Conservation (phyloP, 2,329 filamentous ascomycete genomes). For the Phoma herbarum region DNA sequence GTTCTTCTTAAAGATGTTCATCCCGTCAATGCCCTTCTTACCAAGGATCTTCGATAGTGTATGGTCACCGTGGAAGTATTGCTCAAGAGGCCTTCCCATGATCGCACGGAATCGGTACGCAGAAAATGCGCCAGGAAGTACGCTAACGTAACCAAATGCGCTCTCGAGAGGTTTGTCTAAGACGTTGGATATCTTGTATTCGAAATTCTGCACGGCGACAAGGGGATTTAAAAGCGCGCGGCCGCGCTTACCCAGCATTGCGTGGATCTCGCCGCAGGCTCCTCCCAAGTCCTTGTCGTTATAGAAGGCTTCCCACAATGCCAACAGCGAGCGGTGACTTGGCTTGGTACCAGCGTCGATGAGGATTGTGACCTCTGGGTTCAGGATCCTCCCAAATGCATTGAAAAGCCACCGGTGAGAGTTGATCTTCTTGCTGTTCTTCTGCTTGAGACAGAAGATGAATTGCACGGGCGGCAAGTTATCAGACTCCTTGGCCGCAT, state of each 20-base stretch:
- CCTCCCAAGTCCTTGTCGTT: background rate
- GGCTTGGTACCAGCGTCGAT: background rate
- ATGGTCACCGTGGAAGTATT: background rate
- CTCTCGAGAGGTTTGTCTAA: background rate
- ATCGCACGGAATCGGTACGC: background rate
- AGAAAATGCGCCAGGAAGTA: background rate
- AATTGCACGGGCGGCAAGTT: background rate
- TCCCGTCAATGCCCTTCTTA: slow-evolving; percentile 98
- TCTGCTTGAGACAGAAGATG: background rate
- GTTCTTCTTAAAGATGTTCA: slow-evolving; percentile 99
- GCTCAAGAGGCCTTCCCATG: background rate
- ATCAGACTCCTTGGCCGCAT: background rate
- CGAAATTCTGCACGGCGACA: background rate
- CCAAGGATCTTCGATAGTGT: slow-evolving; percentile 76
- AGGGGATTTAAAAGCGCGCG: background rate
- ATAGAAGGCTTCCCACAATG: background rate
- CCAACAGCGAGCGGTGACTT: background rate
- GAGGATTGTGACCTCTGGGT: background rate
- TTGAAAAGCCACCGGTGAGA: background rate
- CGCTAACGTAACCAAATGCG: background rate
- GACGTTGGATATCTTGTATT: background rate
- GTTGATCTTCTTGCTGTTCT: background rate
- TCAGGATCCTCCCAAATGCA: background rate
- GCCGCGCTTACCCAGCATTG: background rate
- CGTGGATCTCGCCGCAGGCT: background rate